Evolutionary conservation across 2,329 filamentous ascomycete genomes (phyloP).

Genomic region (Exserohilum turcica): DNA sequence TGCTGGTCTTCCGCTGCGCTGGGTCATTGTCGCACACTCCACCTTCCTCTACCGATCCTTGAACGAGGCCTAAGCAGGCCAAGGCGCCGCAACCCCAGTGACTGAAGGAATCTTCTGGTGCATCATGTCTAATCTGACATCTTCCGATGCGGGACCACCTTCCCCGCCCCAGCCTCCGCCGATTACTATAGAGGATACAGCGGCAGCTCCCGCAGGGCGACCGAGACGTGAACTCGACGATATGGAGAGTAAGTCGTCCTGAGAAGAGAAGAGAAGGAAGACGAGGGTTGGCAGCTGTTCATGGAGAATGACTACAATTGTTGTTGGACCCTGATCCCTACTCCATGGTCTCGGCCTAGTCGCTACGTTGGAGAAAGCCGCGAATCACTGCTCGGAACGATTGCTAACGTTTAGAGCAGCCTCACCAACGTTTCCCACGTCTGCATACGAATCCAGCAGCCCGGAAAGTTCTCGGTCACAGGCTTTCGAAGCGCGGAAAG

Average conservation of each 20-base stretch:
- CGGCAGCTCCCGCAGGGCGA: constrained; percentile 25
- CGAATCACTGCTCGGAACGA: not conserved
- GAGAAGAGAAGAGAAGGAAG: not conserved
- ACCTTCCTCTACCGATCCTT: not conserved
- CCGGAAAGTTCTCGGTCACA: constrained; percentile 15
- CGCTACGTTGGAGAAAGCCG: not conserved
- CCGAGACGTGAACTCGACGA: constrained; percentile 29
- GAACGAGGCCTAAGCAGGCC: constrained; percentile 1
- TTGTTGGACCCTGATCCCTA: not conserved
- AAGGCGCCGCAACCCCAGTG: constrained; percentile 3
- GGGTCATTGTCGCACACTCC: constrained; percentile 1
- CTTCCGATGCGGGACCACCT: constrained; percentile 18
- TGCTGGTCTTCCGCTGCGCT: constrained; percentile 5
- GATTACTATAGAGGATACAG: constrained; percentile 45
- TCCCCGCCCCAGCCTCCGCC: constrained; percentile 35
- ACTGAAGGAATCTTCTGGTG: not conserved
- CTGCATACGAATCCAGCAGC: constrained; percentile 16
- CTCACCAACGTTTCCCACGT: constrained; percentile 23
- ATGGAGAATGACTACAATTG: not conserved
- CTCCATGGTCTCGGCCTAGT: not conserved
- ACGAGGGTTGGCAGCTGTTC: not conserved
- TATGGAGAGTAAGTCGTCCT: constrained; percentile 17
- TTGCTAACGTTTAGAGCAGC: constrained; percentile 15
- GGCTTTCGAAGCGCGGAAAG: constrained; percentile 22
- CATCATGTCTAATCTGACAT: constrained; percentile 10